phyloP scores from a whole-genome alignment of 768 basidiomycete species.

The Mrakia hoshinonis region DNA sequence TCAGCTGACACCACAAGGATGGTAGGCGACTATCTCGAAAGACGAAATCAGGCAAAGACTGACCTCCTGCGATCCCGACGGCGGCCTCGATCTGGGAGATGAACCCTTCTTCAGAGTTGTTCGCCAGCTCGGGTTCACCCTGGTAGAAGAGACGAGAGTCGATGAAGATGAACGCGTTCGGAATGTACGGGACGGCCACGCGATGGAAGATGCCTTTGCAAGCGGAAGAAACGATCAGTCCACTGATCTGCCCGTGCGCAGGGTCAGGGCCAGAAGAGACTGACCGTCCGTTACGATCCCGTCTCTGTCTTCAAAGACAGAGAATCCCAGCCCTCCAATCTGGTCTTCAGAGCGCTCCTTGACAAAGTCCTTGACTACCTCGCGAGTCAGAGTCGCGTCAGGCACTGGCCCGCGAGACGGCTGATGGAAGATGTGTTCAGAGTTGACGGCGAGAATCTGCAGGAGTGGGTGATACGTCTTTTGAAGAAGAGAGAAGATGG shows the following conservation, averaged over 20 bases:
- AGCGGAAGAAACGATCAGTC: background rate
- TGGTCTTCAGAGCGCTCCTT: background rate
- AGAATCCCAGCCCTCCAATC: background rate
- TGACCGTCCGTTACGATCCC: constrained; percentile 16
- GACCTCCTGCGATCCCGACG: constrained; percentile 10
- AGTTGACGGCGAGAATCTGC: constrained; percentile 14
- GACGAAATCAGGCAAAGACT: too few relatives aligned
- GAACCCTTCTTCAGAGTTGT: background rate
- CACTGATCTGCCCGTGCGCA: background rate
- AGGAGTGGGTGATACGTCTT: constrained; percentile 21
- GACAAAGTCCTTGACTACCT: background rate
- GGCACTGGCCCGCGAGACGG: background rate
- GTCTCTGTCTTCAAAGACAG: constrained; percentile 17
- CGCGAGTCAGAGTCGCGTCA: background rate
- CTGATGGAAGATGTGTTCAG: constrained; percentile 4
- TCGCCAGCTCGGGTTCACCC: constrained; percentile 16
- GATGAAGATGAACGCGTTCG: constrained; percentile 20
- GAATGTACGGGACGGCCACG: constrained; percentile 13
- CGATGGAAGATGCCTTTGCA: constrained; percentile 7
- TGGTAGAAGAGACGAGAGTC: constrained; percentile 15
- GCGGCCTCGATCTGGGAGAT: constrained; percentile 10
- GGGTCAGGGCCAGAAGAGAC: background rate
- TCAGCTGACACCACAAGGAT: too few relatives aligned
- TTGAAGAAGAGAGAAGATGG: constrained; percentile 9
- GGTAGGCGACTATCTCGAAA: too few relatives aligned